Conservation (phyloP, 2,329 filamentous ascomycete genomes). For the Neurospora crassa region DNA sequence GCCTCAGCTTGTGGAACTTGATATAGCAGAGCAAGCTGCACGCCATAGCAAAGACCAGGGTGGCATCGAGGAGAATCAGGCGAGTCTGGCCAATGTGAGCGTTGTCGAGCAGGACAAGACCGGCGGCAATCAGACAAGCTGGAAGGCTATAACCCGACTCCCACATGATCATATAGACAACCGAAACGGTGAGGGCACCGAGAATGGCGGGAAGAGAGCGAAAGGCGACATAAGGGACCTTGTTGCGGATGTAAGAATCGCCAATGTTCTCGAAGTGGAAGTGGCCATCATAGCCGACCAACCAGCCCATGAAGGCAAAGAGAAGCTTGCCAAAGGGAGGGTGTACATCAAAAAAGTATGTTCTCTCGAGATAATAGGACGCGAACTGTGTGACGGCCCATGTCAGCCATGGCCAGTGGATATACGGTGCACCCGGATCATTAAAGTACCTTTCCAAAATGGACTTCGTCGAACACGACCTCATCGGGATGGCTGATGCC, state of each 20-base stretch:
- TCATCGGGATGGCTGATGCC: constrained; percentile 91
- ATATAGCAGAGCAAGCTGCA: constrained; percentile 90
- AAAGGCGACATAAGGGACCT: constrained; percentile 94
- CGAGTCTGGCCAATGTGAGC: constrained; percentile 95
- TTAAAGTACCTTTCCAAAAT: constrained; percentile 76
- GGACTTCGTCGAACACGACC: constrained; percentile 97
- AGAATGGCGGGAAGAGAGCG: constrained; percentile 86
- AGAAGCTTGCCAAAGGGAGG: constrained; percentile 97
- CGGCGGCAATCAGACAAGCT: constrained; percentile 77
- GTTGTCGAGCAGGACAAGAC: constrained; percentile 89
- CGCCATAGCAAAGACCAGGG: constrained; percentile 90
- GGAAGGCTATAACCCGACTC: constrained; percentile 96
- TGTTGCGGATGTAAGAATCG: constrained; percentile 94
- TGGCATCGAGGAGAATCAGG: constrained; percentile 89
- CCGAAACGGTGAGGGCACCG: constrained; percentile 86
- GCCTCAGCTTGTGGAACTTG: constrained; percentile 93
- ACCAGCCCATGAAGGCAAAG: constrained; percentile 93
- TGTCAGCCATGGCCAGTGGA: constrained; percentile 6
- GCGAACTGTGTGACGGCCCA: constrained; percentile 44
- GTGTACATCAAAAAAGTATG: constrained; percentile 99
- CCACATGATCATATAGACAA: constrained; percentile 98
- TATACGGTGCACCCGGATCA: background rate
- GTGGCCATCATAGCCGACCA: constrained; percentile 91
- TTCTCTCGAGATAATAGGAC: constrained; percentile 83
- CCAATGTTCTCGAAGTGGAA: constrained; percentile 99